Conservation (phyloP, 768 basidiomycete genomes). For the Boletales sp. region DNA sequence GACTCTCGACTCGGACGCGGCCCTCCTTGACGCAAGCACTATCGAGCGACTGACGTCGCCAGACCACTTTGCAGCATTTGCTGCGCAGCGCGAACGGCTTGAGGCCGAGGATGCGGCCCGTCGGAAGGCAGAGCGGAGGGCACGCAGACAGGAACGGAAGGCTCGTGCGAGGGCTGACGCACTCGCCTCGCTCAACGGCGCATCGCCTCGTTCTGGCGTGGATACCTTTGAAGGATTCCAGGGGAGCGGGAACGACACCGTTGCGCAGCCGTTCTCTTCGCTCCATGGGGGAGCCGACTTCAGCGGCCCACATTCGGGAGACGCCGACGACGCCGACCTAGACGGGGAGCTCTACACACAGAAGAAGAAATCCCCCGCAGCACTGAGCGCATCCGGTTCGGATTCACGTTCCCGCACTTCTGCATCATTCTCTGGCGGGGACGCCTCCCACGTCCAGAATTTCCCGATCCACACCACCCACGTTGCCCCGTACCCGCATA, state of each 20-base stretch:
- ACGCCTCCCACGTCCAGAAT: conserved; percentile 19
- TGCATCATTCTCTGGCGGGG: conserved; percentile 38
- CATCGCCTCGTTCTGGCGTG: conserved; percentile 10
- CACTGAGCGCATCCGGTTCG: conserved; percentile 41
- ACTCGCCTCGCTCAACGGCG: conserved; percentile 33
- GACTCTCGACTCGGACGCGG: conserved; percentile 70
- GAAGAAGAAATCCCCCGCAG: conserved; percentile 28
- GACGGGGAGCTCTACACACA: conserved; percentile 54
- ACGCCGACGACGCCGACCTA: conserved; percentile 55
- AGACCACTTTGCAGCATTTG: conserved; percentile 28
- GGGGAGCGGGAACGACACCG: conserved; percentile 38
- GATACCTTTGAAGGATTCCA: conserved; percentile 66
- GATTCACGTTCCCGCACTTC: conserved; percentile 64
- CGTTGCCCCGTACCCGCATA: conserved; percentile 24
- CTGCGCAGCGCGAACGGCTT: conserved; percentile 25
- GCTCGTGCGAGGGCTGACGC: conserved; percentile 37
- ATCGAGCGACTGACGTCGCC: conserved; percentile 52
- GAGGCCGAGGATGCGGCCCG: conserved; percentile 40
- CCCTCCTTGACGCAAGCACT: conserved; percentile 54
- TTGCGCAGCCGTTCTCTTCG: neutral
- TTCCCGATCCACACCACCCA: conserved; percentile 22
- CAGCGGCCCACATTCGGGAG: conserved; percentile 21
- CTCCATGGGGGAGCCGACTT: neutral
- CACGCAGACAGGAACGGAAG: conserved; percentile 42
- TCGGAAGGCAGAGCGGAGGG: conserved; percentile 46